These are phyloP conservation scores for Cercospora sp. DNA, from an alignment of 2,329 filamentous ascomycete species.

Conservation along the genomic window DNA sequence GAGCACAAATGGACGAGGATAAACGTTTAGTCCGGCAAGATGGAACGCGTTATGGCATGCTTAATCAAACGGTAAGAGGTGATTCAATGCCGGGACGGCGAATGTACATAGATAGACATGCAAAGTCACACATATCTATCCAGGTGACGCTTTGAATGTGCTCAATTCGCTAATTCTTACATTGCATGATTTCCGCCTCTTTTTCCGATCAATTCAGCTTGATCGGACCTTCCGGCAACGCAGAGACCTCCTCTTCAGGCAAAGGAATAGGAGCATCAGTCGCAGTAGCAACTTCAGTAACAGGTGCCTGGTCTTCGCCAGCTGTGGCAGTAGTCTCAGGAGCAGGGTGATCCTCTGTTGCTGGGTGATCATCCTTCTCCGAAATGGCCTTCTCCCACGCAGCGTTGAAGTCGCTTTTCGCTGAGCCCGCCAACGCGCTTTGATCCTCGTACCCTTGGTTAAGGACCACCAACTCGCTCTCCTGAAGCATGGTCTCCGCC, in stretches of 20 bases:
- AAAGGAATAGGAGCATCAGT: background rate
- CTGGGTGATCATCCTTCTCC: background rate
- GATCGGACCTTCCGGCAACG: background rate
- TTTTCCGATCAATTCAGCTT: background rate
- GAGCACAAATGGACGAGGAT: background rate
- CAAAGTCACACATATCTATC: background rate
- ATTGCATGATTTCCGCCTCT: background rate
- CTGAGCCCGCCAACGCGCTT: slow-evolving; percentile 8
- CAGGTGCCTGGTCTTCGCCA: background rate
- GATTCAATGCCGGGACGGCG: background rate
- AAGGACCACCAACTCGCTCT: slow-evolving; percentile 26
- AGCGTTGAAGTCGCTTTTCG: slow-evolving; percentile 24
- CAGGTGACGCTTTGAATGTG: background rate
- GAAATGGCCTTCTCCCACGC: slow-evolving; percentile 26
- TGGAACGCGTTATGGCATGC: background rate
- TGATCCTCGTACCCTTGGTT: slow-evolving; percentile 20
- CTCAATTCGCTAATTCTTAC: slow-evolving; percentile 2
- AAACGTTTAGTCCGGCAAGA: background rate
- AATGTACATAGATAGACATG: background rate
- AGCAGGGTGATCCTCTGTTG: background rate
- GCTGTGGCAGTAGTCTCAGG: background rate
- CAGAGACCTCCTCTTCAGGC: background rate
- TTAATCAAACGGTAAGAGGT: background rate
- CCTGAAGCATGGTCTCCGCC: slow-evolving; percentile 22
- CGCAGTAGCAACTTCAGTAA: background rate